Percentiles rank a stretch among this genome's conserved stretches.
Conservation (phyloP, 768 basidiomycete species). For the Lactarius quietus region DNA sequence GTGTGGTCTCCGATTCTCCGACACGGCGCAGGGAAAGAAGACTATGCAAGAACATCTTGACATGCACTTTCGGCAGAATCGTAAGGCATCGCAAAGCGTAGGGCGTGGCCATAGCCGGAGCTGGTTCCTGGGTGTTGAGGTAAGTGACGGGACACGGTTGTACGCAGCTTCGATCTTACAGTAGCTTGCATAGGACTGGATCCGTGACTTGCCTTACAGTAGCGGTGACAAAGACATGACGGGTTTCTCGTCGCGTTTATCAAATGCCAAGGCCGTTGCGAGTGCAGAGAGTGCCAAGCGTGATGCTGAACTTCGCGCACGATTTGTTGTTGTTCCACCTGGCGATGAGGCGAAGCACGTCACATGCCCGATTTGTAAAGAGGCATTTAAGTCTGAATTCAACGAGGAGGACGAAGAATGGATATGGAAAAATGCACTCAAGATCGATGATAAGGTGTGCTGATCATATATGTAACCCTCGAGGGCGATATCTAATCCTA, state of each 20-base stretch:
- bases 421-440: conserved; percentile 93
- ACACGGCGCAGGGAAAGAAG: conserved; percentile 66
- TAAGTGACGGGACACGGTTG: conserved; percentile 38
- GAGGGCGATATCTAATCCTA: not conserved
- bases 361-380: conserved; percentile 96
- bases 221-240: conserved; percentile 63
- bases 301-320: conserved; percentile 70
- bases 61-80: conserved; percentile 94
- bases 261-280: conserved; percentile 54
- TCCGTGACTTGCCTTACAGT: conserved; percentile 59
- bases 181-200: conserved; percentile 69
- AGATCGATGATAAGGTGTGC: conserved; percentile 78
- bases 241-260: conserved; percentile 47
- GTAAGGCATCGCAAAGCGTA: conserved; percentile 69
- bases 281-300: conserved; percentile 66
- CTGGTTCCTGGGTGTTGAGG: conserved; percentile 85
- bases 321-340: conserved; percentile 85
- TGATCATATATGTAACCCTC: not conserved
- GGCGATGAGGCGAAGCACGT: conserved; percentile 80
- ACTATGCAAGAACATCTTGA: conserved; percentile 86
- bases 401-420: conserved; percentile 96
- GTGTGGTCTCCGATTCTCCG: conserved; percentile 85
- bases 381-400: conserved; percentile 86
- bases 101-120: conserved; percentile 86
- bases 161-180: not conserved